Base-by-base conservation (phyloP, 768 basidiomycete species). In the Phlebiopsis flavidoalba region DNA sequence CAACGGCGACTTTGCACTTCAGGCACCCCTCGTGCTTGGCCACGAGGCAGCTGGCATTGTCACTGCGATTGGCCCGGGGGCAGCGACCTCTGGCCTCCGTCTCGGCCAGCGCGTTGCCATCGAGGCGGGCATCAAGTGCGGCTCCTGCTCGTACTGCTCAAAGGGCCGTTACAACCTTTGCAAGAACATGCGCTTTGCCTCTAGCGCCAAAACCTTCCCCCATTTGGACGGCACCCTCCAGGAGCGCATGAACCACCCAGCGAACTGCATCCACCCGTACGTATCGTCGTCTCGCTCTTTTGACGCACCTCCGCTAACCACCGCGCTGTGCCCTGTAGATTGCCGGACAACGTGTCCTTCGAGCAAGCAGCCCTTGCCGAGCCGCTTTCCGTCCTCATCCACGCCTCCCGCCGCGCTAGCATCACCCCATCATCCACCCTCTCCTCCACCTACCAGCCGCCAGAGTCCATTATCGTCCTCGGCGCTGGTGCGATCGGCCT, bases 401-500 rank as follows among this genome's bases (percentile, higher is more conserved):
- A 85, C 72, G 83, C 83, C 33, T 71, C 75, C 43, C 76, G 81
- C 59, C 76, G 83, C 49, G 77, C 78, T 10, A 37, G 54, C 40
- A 36, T 55, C 40, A 22, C 35, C 54, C 40, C n/a, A 11, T 45
- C 37, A 71, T 63, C 49, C 73, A 78, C 60, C 59, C 65, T 36
- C 67, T 87, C 35, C 40, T 12, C 40, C 12, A 17, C 40, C 12
- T 43, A 43, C 40, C 60, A 63, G 40, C 61, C 58, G 19, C 49
- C 48, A 5, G 46, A 63, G 17, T 79, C 84, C 54, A 85, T 96
- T 50, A 87, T 97, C 63, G 89, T 98, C 56, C 89, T 94, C 64
- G 96, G 96, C 57, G 91, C 89, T 19, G 96, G 96, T 53, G 85
- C 96, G 8, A 96, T 98, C 71, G 96, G 96, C 55, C 83, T 97